phyloP scores from a whole-genome alignment of 805 yeast species.

The Candida palmyrensis region DNA sequence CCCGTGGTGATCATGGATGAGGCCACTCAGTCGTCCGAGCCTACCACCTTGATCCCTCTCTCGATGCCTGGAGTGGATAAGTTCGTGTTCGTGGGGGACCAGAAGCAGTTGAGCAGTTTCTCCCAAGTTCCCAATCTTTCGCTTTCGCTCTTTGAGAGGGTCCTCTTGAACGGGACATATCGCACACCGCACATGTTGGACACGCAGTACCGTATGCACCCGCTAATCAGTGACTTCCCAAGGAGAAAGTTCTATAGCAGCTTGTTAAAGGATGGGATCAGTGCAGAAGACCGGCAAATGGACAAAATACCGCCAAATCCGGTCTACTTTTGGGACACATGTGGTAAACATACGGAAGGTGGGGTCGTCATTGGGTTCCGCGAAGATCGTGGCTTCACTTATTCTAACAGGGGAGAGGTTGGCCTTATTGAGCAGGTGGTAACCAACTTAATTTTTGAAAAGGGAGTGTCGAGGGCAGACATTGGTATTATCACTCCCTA shows the following conservation, averaged over 20 bases:
- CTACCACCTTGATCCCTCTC: constrained; percentile 64
- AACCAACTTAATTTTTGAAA: constrained; percentile 48
- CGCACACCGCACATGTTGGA: constrained; percentile 62
- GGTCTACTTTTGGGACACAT: constrained; percentile 56
- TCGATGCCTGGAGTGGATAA: constrained; percentile 63
- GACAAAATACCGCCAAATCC: constrained; percentile 46
- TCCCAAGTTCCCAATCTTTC: constrained; percentile 64
- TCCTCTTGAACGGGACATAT: constrained; percentile 56
- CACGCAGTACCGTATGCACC: constrained; percentile 68
- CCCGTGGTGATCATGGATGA: constrained; percentile 78
- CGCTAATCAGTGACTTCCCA: constrained; percentile 56
- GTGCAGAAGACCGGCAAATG: constrained; percentile 43
- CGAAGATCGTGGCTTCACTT: constrained; percentile 53
- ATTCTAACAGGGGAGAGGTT: constrained; percentile 52
- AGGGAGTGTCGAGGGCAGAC: constrained; percentile 42
- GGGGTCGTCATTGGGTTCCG: constrained; percentile 44
- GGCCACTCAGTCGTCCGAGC: constrained; percentile 73
- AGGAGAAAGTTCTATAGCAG: constrained; percentile 47
- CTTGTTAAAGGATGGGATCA: constrained; percentile 53
- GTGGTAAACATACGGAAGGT: constrained; percentile 42
- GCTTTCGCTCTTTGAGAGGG: constrained; percentile 64
- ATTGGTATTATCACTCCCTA: constrained; percentile 75
- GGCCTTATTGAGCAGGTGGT: constrained; percentile 42
- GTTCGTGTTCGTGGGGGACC: constrained; percentile 72
- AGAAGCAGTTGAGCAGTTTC: constrained; percentile 68